Percentiles rank a stretch among this genome's conserved stretches.
Conservation (phyloP, 306 rosid genomes). For the Nissolia schottii region DNA sequence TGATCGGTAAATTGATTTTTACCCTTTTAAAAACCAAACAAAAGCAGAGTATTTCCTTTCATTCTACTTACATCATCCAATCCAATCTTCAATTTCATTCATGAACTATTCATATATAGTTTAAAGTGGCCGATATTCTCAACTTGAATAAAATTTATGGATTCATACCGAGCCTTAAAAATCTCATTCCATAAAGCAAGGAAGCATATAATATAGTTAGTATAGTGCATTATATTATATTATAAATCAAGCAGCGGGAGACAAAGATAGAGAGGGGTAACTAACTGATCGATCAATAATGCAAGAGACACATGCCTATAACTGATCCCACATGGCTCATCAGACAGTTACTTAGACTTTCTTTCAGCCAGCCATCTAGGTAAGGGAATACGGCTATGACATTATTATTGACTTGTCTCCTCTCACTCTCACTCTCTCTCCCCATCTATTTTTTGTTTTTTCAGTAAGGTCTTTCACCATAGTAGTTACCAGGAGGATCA, state of each 20-base stretch:
- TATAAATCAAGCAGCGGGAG: constrained; percentile 1
- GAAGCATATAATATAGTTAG: not conserved
- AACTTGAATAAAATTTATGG: not conserved
- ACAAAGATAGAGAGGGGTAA: constrained; percentile 9
- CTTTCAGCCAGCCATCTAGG: not conserved
- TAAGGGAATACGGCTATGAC: not conserved
- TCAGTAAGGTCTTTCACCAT: constrained; percentile 79
- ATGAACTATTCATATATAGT: not conserved
- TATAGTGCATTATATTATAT: not conserved
- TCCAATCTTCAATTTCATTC: no score
- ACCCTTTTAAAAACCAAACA: no score
- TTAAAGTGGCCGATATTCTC: not conserved
- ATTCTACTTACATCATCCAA: not conserved
- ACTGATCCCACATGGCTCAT: constrained; percentile 20
- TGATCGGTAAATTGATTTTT: no score
- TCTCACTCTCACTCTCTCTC: not conserved
- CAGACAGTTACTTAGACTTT: not conserved
- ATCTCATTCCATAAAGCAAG: not conserved
- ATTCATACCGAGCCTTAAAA: not conserved
- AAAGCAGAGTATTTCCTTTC: not conserved
- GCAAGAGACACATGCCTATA: not conserved
- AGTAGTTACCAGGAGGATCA: constrained; percentile 90
- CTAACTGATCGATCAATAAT: constrained; percentile 1
- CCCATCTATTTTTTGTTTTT: not conserved
- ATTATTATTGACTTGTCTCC: constrained; percentile 16